These are phyloP conservation scores for Gremmenia infestans DNA, from an alignment of 2,329 filamentous ascomycete species.

Conservation along the genomic window DNA sequence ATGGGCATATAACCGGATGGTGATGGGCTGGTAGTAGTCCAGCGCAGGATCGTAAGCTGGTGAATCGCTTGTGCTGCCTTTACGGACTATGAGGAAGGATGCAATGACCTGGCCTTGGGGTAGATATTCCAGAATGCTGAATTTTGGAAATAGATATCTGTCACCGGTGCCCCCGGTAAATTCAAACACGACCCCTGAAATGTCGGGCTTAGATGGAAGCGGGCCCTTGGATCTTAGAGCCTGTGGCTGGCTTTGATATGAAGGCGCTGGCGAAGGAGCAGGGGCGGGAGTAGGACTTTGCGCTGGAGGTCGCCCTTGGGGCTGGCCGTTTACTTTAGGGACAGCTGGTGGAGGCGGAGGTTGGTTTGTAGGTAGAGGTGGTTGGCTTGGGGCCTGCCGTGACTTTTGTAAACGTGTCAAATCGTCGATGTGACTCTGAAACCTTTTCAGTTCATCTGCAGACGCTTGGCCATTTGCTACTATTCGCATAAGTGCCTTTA, in stretches of 20 bases:
- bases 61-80: slow-evolving; percentile 58
- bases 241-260: slow-evolving; percentile 40
- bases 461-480: slow-evolving; percentile 72
- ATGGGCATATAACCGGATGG: slow-evolving; percentile 52
- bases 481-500: slow-evolving; percentile 77
- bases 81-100: slow-evolving; percentile 73
- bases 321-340: slow-evolving; percentile 10
- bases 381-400: slow-evolving; percentile 47
- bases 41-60: slow-evolving; percentile 57
- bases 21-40: slow-evolving; percentile 74
- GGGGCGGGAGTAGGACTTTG: slow-evolving; percentile 12
- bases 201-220: slow-evolving; percentile 52
- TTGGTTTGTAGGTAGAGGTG: slow-evolving; percentile 17
- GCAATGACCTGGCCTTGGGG: slow-evolving; percentile 59
- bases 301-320: slow-evolving; percentile 14
- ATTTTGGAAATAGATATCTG: slow-evolving; percentile 73
- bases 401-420: slow-evolving; percentile 61
- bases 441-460: slow-evolving; percentile 65
- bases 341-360: slow-evolving; percentile 14
- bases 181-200: slow-evolving; percentile 64
- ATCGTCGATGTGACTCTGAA: slow-evolving; percentile 77
- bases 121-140: slow-evolving; percentile 68
- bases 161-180: slow-evolving; percentile 65
- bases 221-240: slow-evolving; percentile 57
- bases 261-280: slow-evolving; percentile 13